A percentile compares a stretch with the other conserved stretches of the same genome.
Evolutionary conservation across 129 eudicot species (phyloP).

Genomic region (Apium graveolens): DNA sequence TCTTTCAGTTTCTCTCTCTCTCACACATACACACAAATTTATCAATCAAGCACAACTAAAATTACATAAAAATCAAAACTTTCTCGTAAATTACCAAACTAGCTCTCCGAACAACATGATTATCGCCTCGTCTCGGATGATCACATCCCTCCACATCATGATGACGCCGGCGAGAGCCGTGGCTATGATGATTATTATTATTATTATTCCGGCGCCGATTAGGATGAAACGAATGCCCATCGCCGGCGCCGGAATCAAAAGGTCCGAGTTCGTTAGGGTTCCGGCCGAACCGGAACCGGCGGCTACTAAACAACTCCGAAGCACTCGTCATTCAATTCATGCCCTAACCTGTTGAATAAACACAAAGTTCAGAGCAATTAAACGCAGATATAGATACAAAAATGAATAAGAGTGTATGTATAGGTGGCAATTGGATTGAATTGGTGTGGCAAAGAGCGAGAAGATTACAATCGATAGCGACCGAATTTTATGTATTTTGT

Average conservation of each 20-base stretch:
- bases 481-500: no score
- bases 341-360: neutral
- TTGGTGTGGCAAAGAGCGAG: neutral
- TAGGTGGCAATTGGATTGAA: neutral
- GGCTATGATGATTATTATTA: slow-evolving; percentile 17
- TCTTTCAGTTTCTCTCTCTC: no score
- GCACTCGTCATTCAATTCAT: slow-evolving; percentile 62
- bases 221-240: slow-evolving; percentile 16
- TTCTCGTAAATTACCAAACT: slow-evolving; percentile 6
- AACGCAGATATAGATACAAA: no score
- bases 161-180: slow-evolving; percentile 21
- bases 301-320: slow-evolving; percentile 56
- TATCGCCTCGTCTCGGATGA: slow-evolving; percentile 30
- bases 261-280: slow-evolving; percentile 14
- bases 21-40: no score
- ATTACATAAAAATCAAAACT: neutral
- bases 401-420: neutral
- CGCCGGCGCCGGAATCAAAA: slow-evolving; percentile 12
- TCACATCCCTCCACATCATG: slow-evolving; percentile 28
- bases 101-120: slow-evolving; percentile 11
- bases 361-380: neutral
- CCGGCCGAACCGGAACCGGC: slow-evolving; percentile 60
- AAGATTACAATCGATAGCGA: neutral
- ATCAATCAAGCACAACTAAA: neutral
- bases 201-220: slow-evolving; percentile 19